These are phyloP conservation scores for Clonostachys rosea DNA, from an alignment of 2,329 filamentous ascomycete genomes.

Conservation along the genomic window DNA sequence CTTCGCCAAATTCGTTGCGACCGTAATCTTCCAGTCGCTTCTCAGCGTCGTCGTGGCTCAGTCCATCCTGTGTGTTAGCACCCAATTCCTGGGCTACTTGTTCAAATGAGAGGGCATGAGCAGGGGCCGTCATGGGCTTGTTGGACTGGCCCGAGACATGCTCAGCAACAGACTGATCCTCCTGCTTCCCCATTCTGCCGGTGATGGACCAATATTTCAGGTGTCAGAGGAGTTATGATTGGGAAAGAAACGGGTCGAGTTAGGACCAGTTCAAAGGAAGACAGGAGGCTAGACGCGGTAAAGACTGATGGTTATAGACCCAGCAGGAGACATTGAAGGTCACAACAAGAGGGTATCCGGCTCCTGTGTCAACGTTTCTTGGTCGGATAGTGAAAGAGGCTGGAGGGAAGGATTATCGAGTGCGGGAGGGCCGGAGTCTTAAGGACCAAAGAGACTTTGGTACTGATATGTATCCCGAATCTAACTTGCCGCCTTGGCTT, in stretches of 20 bases:
- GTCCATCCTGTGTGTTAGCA: constrained; percentile 51
- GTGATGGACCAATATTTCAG: neutral
- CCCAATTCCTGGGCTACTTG: constrained; percentile 49
- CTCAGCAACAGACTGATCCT: constrained; percentile 12
- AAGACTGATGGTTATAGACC: neutral
- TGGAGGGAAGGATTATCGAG: neutral
- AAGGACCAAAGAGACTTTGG: constrained; percentile 3
- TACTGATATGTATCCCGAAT: constrained; percentile 2
- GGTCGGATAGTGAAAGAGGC: no score
- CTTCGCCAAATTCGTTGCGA: constrained; percentile 58
- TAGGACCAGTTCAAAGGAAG: neutral
- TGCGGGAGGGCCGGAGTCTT: neutral
- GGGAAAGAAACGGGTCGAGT: no score
- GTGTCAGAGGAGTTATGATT: neutral
- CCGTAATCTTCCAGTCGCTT: constrained; percentile 52
- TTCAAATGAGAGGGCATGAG: constrained; percentile 54
- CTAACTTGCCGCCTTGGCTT: neutral
- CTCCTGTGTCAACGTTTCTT: no score
- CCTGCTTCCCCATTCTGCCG: constrained; percentile 15
- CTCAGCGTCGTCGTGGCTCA: constrained; percentile 49
- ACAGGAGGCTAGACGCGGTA: neutral
- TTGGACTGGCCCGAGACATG: constrained; percentile 33
- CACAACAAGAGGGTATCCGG: neutral
- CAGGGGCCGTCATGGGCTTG: constrained; percentile 51
- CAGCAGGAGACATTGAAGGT: neutral